Evolutionary conservation across 2,329 filamentous ascomycete species (phyloP).

Genomic region (Aspergillus unguis): DNA sequence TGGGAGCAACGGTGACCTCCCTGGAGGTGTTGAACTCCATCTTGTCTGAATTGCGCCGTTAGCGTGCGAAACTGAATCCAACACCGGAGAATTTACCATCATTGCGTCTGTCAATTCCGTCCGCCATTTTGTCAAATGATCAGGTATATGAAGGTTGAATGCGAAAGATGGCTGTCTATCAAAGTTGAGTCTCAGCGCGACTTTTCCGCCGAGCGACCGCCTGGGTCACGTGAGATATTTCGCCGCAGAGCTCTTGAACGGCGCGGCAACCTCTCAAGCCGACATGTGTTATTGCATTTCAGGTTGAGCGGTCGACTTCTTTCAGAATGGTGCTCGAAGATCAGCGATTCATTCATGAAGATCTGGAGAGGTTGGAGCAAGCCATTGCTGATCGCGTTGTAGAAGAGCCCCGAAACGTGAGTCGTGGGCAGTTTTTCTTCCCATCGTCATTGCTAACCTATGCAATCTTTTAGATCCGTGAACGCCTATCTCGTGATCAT

Average conservation of each 20-base stretch:
- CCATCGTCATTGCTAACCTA: constrained; percentile 18
- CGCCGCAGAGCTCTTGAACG: constrained; percentile 25
- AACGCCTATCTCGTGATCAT: constrained; percentile 85
- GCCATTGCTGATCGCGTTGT: constrained; percentile 83
- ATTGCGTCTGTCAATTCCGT: constrained; percentile 85
- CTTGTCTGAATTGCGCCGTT: constrained; percentile 57
- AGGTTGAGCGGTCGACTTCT: not conserved
- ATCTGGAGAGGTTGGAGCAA: constrained; percentile 92
- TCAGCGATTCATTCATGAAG: constrained; percentile 90
- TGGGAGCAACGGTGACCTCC: constrained; percentile 89
- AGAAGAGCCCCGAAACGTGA: constrained; percentile 83
- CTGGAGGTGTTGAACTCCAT: constrained; percentile 99
- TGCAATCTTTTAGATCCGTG: constrained; percentile 66
- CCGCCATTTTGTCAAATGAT: constrained; percentile 68
- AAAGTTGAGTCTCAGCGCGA: constrained; percentile 16
- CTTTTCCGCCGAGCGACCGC: constrained; percentile 25
- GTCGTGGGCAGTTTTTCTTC: constrained; percentile 30
- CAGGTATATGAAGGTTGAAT: constrained; percentile 6
- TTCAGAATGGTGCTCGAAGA: constrained; percentile 78
- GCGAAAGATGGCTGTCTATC: constrained; percentile 10
- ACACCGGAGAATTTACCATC: constrained; percentile 52
- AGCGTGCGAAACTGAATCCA: constrained; percentile 18
- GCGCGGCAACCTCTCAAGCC: constrained; percentile 4
- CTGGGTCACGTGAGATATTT: constrained; percentile 23
- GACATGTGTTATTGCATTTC: not conserved